Evolutionary conservation across 352 stramenopile genomes (phyloP), one percentile per base, ranked within the genome.

Genomic region (Aphanomyces astaci): DNA sequence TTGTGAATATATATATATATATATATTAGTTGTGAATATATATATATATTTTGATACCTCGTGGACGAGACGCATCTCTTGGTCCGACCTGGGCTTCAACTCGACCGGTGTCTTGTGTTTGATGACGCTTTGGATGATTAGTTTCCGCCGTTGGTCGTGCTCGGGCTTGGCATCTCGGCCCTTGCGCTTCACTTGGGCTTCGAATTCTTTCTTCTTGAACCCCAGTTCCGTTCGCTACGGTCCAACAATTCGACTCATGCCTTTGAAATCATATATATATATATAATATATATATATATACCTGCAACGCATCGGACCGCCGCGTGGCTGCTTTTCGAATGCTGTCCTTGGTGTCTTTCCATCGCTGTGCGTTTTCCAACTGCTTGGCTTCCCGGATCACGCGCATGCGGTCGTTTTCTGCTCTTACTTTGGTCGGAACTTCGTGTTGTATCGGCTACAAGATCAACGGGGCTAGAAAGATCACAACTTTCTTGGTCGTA

Each of bases 151-250:
- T 17, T 27, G 9, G 17, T 65, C 39, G 30, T 65, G 31, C 39
- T 65, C 56, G 24, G 36, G n/a, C 15, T 52, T 48, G 33, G 56
- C 56, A 11, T 65, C 56, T n/a, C 31, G 25, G 17, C 56, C 48
- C 56, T 65, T 65, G 36, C 36, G 15, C 25, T 65, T 65, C 2
- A 65, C 56, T 24, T 65, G 33, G 13, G 19, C 31, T 33, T 65
- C 56, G 48, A 54, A 65, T 27, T 52, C n/a, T 25, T 65, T 52
- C 25, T 65, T n/a, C 33, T 65, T 65, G 56, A 65, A 65, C 19
- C 22, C 39, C 2, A 65, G 56, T 28, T 65, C 56, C 32, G 56
- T 48, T 51, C 10, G 2, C 17, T 33, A 65, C 39, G 13, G 30
- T 19, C 25, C 19, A 15, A 15, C 9, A 11, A 13, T 11, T 19